Evolutionary conservation across 2,329 filamentous ascomycete genomes (phyloP).

Genomic region (Dactylellina cionopaga): DNA sequence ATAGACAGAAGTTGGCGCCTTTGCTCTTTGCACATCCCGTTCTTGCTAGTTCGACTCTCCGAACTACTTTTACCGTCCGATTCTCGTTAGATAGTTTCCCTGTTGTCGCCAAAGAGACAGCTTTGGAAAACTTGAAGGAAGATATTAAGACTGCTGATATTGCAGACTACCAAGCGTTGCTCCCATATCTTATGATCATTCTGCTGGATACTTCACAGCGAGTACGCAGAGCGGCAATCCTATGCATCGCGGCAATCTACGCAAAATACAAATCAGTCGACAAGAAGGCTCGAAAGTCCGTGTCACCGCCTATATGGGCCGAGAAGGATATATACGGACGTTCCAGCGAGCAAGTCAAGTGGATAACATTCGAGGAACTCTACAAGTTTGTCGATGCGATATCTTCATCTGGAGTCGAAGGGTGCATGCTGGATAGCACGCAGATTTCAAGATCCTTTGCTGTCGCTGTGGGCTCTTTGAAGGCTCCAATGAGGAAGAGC

Average conservation of each 20-base stretch:
- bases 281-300: conserved; percentile 36
- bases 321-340: conserved; percentile 55
- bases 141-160: conserved; percentile 56
- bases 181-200: conserved; percentile 82
- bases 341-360: conserved; percentile 64
- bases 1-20: conserved; percentile 28
- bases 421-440: conserved; percentile 81
- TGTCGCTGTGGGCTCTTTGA: conserved; percentile 70
- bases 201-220: conserved; percentile 79
- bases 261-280: conserved; percentile 62
- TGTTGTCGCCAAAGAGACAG: conserved; percentile 73
- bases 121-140: conserved; percentile 70
- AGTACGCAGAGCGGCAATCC: conserved; percentile 78
- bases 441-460: conserved; percentile 75
- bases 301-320: conserved; percentile 21
- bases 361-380: conserved; percentile 69
- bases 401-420: conserved; percentile 81
- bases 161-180: conserved; percentile 77
- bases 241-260: conserved; percentile 62
- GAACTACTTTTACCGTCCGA: conserved; percentile 67
- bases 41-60: conserved; percentile 60
- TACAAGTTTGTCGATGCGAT: conserved; percentile 72
- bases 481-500: conserved; percentile 60
- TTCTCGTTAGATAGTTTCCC: conserved; percentile 61
- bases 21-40: conserved; percentile 53